Evolutionary conservation across 306 rosid genomes (phyloP).

Genomic region (Sesbania bispinosa): DNA sequence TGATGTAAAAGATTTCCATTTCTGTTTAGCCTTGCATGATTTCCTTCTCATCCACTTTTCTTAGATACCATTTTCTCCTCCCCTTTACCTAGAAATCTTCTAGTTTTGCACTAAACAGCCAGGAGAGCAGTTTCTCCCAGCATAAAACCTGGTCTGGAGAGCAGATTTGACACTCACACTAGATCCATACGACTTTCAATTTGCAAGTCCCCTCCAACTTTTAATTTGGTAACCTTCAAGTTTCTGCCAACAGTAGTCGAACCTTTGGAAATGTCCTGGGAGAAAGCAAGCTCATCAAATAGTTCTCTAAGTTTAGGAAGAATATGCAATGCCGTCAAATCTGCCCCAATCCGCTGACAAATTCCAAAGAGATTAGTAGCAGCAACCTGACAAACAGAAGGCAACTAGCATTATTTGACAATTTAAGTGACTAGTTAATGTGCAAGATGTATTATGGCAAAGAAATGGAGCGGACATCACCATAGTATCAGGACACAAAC

Average conservation of each 20-base stretch:
- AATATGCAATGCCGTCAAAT: slow-evolving; percentile 79
- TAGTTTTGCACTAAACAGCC: slow-evolving; percentile 3
- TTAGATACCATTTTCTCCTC: background rate
- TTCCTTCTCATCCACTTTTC: background rate
- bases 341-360: slow-evolving; percentile 87
- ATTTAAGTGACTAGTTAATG: slow-evolving; percentile 16
- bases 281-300: slow-evolving; percentile 95
- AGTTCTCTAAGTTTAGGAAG: slow-evolving; percentile 86
- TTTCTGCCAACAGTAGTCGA: slow-evolving; percentile 62
- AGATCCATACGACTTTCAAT: slow-evolving; percentile 83
- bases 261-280: slow-evolving; percentile 58
- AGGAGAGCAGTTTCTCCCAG: slow-evolving; percentile 6
- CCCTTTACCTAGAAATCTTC: background rate
- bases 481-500: slow-evolving; percentile 15
- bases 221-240: slow-evolving; percentile 48
- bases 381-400: slow-evolving; percentile 63
- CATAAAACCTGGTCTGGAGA: slow-evolving; percentile 19
- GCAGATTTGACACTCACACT: slow-evolving; percentile 59
- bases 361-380: slow-evolving; percentile 72
- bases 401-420: slow-evolving; percentile 19
- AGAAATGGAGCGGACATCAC: slow-evolving; percentile 17
- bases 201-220: slow-evolving; percentile 55
- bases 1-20: background rate
- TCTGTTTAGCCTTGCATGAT: background rate
- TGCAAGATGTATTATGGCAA: slow-evolving; percentile 15